phyloP scores from a whole-genome alignment of 257 asterid species.

The Penstemon barbatus region DNA sequence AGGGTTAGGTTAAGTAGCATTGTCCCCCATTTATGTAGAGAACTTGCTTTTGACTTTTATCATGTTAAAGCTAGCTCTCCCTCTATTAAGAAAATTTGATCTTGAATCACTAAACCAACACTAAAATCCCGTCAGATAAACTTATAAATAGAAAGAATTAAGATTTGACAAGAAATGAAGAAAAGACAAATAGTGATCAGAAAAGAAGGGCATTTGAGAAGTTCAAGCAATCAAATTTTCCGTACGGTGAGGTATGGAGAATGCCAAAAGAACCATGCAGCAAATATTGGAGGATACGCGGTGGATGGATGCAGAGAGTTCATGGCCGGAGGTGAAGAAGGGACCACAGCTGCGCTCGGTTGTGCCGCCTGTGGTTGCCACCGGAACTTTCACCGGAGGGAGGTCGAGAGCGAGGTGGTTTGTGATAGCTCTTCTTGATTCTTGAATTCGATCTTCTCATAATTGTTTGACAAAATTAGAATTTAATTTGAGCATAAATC shows the following conservation, averaged over 20 bases:
- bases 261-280: slow-evolving; percentile 57
- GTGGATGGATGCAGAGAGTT: slow-evolving; percentile 62
- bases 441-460: background rate
- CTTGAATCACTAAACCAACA: background rate
- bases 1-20: slow-evolving; percentile 23
- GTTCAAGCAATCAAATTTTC: slow-evolving; percentile 12
- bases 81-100: background rate
- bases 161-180: slow-evolving; percentile 31
- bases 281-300: slow-evolving; percentile 51
- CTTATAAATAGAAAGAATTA: background rate
- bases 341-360: slow-evolving; percentile 31
- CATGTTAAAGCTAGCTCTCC: background rate
- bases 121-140: background rate
- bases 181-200: slow-evolving; percentile 29
- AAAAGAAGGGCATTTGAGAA: slow-evolving; percentile 24
- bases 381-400: slow-evolving; percentile 51
- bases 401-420: slow-evolving; percentile 31
- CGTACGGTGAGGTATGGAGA: slow-evolving; percentile 37
- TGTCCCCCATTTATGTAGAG: background rate
- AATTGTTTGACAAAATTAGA: too few relatives aligned
- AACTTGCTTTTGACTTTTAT: background rate
- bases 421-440: slow-evolving; percentile 24
- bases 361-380: slow-evolving; percentile 73
- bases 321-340: slow-evolving; percentile 41
- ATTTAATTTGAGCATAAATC: too few relatives aligned